Conservation (phyloP, 148 eudicot species). For the Fallopia convolvulus region DNA sequence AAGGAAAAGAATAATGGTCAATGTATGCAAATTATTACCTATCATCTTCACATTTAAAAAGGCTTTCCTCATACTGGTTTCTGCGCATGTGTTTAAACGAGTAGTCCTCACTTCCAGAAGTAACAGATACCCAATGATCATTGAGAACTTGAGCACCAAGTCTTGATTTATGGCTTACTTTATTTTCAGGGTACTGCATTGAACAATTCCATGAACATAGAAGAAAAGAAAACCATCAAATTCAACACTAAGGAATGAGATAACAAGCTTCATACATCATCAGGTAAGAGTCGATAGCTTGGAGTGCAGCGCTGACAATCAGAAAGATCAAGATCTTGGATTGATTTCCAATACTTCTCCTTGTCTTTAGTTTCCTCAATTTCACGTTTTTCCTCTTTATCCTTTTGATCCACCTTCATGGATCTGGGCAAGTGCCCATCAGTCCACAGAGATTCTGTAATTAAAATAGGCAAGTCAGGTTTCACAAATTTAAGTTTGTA, state of each 20-base stretch:
- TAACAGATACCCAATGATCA: slow-evolving; percentile 97
- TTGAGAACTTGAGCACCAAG: slow-evolving; percentile 82
- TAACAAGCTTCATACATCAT: slow-evolving; percentile 46
- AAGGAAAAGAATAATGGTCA: slow-evolving; percentile 10
- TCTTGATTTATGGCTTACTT: slow-evolving; percentile 88
- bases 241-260: slow-evolving; percentile 11
- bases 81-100: slow-evolving; percentile 99
- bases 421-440: slow-evolving; percentile 55
- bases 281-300: slow-evolving; percentile 92
- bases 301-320: slow-evolving; percentile 85
- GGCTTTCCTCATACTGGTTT: slow-evolving; percentile 97
- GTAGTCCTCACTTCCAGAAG: slow-evolving; percentile 98
- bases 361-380: slow-evolving; percentile 64
- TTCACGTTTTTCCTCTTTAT: slow-evolving; percentile 67
- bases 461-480: background rate
- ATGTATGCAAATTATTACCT: slow-evolving; percentile 36
- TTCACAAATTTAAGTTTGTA: background rate
- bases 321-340: slow-evolving; percentile 95
- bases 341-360: slow-evolving; percentile 71
- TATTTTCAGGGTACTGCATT: slow-evolving; percentile 80
- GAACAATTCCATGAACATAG: background rate
- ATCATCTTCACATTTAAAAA: slow-evolving; percentile 98
- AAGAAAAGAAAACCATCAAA: slow-evolving; percentile 11
- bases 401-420: slow-evolving; percentile 58
- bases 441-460: slow-evolving; percentile 52